Conservation (phyloP, 257 asterid genomes). For the Nicotiana knightiana region DNA sequence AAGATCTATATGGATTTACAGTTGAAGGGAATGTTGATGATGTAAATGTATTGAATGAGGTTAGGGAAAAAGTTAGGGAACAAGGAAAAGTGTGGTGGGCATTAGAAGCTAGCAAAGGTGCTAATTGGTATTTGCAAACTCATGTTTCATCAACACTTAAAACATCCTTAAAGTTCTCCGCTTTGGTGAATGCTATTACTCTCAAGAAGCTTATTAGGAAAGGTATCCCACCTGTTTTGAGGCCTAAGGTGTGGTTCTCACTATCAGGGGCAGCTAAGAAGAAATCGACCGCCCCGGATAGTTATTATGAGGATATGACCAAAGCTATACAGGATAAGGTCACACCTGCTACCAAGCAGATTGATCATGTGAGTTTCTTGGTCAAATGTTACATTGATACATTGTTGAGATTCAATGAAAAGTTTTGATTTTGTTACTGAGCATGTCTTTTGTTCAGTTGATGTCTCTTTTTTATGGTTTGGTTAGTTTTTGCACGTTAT, state of each 20-base stretch:
- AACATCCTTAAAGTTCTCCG: constrained; percentile 70
- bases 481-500: neutral
- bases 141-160: constrained; percentile 51
- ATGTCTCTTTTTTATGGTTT: neutral
- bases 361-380: constrained; percentile 72
- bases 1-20: constrained; percentile 86
- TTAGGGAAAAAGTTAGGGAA: constrained; percentile 90
- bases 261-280: constrained; percentile 96
- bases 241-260: constrained; percentile 94
- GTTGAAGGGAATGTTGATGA: constrained; percentile 99
- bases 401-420: neutral
- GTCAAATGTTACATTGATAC: too few relatives aligned
- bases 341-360: constrained; percentile 95
- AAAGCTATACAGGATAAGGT: constrained; percentile 70
- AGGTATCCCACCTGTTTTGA: constrained; percentile 86
- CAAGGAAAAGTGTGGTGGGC: constrained; percentile 97
- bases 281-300: constrained; percentile 93
- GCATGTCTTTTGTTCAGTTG: neutral
- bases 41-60: constrained; percentile 95
- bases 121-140: constrained; percentile 78
- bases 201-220: constrained; percentile 84
- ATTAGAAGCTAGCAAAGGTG: constrained; percentile 80
- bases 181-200: constrained; percentile 74
- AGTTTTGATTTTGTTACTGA: neutral
- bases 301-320: constrained; percentile 75